phyloP scores from a whole-genome alignment of 202 grass and related monocot genomes.

The Hordeum pubiflorum region DNA sequence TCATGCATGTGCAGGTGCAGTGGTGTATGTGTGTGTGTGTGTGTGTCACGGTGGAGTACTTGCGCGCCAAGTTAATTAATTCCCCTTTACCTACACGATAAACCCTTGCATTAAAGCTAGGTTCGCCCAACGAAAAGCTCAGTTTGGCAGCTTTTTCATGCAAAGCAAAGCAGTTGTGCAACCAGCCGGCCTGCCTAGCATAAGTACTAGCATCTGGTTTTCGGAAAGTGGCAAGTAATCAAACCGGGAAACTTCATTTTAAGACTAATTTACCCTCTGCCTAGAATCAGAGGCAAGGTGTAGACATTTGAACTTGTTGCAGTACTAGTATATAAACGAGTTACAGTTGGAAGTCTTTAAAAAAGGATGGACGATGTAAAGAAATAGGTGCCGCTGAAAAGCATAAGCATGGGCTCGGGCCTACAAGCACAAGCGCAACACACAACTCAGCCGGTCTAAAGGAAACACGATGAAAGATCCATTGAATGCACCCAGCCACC shows the following conservation, averaged over 20 bases:
- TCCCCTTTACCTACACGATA: constrained; percentile 42
- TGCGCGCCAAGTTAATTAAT: constrained; percentile 19
- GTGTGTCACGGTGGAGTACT: constrained; percentile 11
- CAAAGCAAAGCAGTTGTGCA: constrained; percentile 38
- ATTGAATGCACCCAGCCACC: constrained; percentile 30
- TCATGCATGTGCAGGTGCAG: constrained; percentile 29
- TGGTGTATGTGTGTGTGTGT: not conserved
- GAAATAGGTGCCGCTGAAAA: not conserved
- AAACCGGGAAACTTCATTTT: not conserved
- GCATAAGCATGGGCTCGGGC: not conserved
- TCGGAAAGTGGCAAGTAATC: constrained; percentile 23
- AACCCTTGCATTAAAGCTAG: constrained; percentile 17
- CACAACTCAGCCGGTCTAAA: constrained; percentile 27
- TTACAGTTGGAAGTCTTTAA: not conserved
- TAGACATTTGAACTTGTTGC: not conserved
- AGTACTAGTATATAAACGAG: not conserved
- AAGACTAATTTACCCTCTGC: no score
- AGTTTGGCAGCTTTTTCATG: constrained; percentile 42
- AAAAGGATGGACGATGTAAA: not conserved
- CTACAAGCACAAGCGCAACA: not conserved
- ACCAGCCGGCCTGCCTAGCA: constrained; percentile 8
- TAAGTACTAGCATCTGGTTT: constrained; percentile 27
- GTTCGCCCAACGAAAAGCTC: constrained; percentile 38
- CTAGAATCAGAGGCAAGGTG: not conserved
- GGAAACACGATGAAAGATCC: constrained; percentile 30